A percentile compares a stretch with the other conserved stretches of the same genome.
Evolutionary conservation across 495 filamentous ascomycete genomes (phyloP).

Genomic region (Lophium mytilinum): DNA sequence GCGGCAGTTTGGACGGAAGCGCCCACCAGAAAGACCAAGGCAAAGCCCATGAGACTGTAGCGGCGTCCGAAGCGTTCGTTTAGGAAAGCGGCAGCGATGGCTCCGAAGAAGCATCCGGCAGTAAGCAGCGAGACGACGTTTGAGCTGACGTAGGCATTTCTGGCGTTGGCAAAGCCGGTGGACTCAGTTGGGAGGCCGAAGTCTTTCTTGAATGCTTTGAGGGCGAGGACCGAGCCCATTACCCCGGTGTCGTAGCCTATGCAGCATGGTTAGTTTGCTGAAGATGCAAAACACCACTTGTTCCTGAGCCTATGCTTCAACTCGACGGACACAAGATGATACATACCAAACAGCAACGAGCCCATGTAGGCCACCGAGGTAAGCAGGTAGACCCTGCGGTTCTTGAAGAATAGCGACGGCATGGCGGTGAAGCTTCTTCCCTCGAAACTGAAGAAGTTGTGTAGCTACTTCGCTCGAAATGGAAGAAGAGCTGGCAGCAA

Average conservation of each 20-base stretch:
- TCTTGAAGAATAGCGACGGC: constrained; percentile 36
- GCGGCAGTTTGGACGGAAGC: constrained; percentile 23
- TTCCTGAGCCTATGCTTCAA: too few species aligned
- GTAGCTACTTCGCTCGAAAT: too few species aligned
- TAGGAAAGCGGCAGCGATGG: constrained; percentile 17
- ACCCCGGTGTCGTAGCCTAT: constrained; percentile 51
- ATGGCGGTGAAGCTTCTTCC: constrained; percentile 4
- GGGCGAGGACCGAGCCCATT: constrained; percentile 49
- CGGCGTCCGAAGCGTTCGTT: constrained; percentile 24
- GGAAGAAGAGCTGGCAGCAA: too few species aligned
- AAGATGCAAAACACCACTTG: not conserved
- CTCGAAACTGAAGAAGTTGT: too few species aligned
- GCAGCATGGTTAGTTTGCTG: not conserved
- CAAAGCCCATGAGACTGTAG: constrained; percentile 20
- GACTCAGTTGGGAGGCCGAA: constrained; percentile 39
- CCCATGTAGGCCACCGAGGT: constrained; percentile 47
- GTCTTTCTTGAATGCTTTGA: constrained; percentile 48
- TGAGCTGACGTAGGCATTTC: constrained; percentile 42
- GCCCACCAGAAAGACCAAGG: constrained; percentile 24
- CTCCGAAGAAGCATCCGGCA: constrained; percentile 30
- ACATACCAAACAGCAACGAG: constrained; percentile 46
- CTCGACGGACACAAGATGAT: not conserved
- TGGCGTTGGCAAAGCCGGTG: constrained; percentile 3
- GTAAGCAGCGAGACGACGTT: constrained; percentile 55
- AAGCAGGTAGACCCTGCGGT: constrained; percentile 48